Evolutionary conservation across 2,329 filamentous ascomycete species (phyloP), one percentile per base, ranked within the genome.

Genomic region (Tolypocladium tropicale): DNA sequence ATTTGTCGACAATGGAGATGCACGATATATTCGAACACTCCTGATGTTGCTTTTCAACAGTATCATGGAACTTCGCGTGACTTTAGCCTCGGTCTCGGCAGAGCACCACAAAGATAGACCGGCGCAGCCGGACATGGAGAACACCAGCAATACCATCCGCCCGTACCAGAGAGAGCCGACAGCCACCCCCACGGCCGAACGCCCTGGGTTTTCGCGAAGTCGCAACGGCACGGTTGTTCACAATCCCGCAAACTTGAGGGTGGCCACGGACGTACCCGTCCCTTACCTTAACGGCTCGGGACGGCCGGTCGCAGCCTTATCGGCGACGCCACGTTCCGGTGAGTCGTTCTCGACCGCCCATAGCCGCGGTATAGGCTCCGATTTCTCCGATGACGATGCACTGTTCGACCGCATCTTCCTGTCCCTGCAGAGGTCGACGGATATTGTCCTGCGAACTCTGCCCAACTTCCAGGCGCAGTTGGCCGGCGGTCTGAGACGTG

Each of bases 331-430:
- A 50, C 84, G 89, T 28, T 95, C 90, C 9, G 88, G 86, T 48
- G 90, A 95, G 64, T 90, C 89, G 0, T 95, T 94, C 67, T 79
- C 77, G 2, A 84, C 85, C 0, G 74, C 77, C 4, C 76, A 76
- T 34, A 69, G 63, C 25, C 68, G 67, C 32, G 66, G 76, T 55
- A 74, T 76, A 33, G 76, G 79, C 46, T 68, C 82, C 11, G 88
- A 90, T 53, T 82, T 85, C 53, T 81, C 80, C 2, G 88, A 90
- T 60, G 90, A 95, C 60, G 90, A 95, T 63, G 80, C 82, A 18
- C 80, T 85, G 32, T 96, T 96, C 62, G 92, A 95, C 60, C 83
- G 78, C 59, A 90, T 96, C 25, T 95, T 89, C 72, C 67, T 90
- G 36, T 87, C 88, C 50, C 76, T 96, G 28, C 84, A 86, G 50